Evolutionary conservation across 1,284 basidiomycete species (phyloP).

Genomic region (Hymenochaete sp.): DNA sequence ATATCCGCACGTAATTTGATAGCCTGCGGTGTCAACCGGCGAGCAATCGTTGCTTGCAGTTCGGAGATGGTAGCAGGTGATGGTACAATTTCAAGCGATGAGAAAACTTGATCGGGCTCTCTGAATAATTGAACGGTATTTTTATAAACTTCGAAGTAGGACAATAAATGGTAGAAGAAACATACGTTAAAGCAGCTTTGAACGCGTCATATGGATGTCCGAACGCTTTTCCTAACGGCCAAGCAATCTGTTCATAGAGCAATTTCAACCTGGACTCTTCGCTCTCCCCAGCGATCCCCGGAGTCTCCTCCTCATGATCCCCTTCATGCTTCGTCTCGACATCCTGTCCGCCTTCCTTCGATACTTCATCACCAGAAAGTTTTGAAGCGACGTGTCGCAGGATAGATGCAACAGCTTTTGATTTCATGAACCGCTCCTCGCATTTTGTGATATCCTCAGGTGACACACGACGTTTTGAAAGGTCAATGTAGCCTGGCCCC

Average conservation of each 20-base stretch:
- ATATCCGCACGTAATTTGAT: constrained; percentile 99
- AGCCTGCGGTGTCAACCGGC: constrained; percentile 93
- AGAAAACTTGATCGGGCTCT: constrained; percentile 82
- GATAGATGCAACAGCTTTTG: constrained; percentile 90
- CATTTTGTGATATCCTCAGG: constrained; percentile 98
- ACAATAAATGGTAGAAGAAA: constrained; percentile 19
- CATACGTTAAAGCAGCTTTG: constrained; percentile 88
- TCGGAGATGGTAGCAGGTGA: constrained; percentile 53
- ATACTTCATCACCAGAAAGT: constrained; percentile 28
- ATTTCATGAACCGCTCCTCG: constrained; percentile 98
- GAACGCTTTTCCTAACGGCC: constrained; percentile 90
- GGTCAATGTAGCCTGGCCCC: constrained; percentile 87
- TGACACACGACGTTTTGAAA: constrained; percentile 98
- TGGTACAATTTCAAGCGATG: constrained; percentile 58
- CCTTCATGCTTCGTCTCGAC: constrained; percentile 30
- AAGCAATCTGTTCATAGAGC: constrained; percentile 86
- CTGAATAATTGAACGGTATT: no score
- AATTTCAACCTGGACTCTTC: constrained; percentile 74
- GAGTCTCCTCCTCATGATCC: constrained; percentile 32
- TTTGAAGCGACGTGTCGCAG: constrained; percentile 92
- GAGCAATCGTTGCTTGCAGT: constrained; percentile 83
- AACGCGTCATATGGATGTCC: constrained; percentile 98
- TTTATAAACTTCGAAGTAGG: constrained; percentile 7
- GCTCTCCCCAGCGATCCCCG: constrained; percentile 34
- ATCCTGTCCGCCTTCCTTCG: constrained; percentile 28